phyloP scores from a whole-genome alignment of 2,329 filamentous ascomycete species.

The Stachybotrys chartarum region DNA sequence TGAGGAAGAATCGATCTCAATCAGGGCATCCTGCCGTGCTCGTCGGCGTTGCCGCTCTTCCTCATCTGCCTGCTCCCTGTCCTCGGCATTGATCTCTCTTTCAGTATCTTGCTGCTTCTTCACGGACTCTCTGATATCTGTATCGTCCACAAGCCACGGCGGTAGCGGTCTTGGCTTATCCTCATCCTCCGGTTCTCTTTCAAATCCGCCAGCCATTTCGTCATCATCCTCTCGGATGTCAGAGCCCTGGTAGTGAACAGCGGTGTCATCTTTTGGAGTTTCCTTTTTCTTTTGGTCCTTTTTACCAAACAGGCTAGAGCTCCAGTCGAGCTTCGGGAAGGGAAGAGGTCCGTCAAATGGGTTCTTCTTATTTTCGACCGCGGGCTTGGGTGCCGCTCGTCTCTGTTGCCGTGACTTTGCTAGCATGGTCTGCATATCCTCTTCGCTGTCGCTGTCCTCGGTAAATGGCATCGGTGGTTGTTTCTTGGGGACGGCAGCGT shows the following conservation, averaged over 20 bases:
- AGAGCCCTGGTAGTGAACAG: constrained; percentile 9
- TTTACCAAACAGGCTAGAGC: constrained; percentile 50
- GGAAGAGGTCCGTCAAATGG: constrained; percentile 75
- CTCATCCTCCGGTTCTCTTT: constrained; percentile 37
- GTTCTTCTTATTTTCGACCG: constrained; percentile 48
- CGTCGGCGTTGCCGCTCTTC: constrained; percentile 40
- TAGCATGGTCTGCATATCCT: constrained; percentile 72
- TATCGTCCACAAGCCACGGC: constrained; percentile 63
- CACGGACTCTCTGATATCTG: constrained; percentile 58
- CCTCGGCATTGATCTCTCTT: constrained; percentile 56
- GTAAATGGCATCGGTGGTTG: constrained; percentile 8
- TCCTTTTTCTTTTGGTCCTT: constrained; percentile 19
- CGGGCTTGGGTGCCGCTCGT: constrained; percentile 30
- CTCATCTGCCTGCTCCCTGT: constrained; percentile 49
- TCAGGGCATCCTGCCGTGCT: constrained; percentile 40
- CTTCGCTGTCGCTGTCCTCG: constrained; percentile 62
- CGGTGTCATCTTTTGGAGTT: constrained; percentile 3
- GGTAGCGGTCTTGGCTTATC: constrained; percentile 55
- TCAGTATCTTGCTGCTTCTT: constrained; percentile 52
- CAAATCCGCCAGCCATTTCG: constrained; percentile 58
- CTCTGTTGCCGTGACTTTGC: constrained; percentile 61
- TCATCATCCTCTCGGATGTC: constrained; percentile 20
- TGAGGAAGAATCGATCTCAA: constrained; percentile 58
- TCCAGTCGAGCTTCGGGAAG: constrained; percentile 78
- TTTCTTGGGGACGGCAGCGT: constrained; percentile 46